Percentiles rank a stretch among this genome's conserved stretches.
Conservation (phyloP, 139 green algal genomes). For the Dunaliella sp. region DNA sequence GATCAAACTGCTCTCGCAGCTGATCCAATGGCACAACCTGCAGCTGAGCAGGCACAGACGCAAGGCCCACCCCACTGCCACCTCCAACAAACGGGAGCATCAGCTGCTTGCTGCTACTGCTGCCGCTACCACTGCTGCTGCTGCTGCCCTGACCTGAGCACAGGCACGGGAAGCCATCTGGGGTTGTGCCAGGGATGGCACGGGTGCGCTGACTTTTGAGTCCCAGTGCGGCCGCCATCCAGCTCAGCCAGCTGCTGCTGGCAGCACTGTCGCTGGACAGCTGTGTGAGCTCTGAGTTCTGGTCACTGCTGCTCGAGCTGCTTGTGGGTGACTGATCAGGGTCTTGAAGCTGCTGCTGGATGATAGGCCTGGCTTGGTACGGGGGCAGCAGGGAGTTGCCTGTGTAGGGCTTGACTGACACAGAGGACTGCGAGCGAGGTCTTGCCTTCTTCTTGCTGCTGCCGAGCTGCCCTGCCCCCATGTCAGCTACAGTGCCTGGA, state of each 20-base stretch:
- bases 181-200: not conserved
- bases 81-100: not conserved
- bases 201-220: not conserved
- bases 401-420: not conserved
- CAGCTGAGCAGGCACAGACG: not conserved
- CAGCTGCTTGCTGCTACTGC: not conserved
- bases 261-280: too few relatives aligned
- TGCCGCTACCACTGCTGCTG: slow-evolving; percentile 4
- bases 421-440: not conserved
- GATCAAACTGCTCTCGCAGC: not conserved
- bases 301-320: too few relatives aligned
- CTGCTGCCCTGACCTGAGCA: too few relatives aligned
- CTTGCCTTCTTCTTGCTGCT: too few relatives aligned
- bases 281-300: too few relatives aligned
- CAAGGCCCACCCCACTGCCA: not conserved
- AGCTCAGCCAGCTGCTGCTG: too few relatives aligned
- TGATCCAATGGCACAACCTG: not conserved
- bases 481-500: too few relatives aligned
- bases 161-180: not conserved
- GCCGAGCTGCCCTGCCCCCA: too few relatives aligned
- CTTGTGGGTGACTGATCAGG: too few relatives aligned
- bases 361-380: too few relatives aligned
- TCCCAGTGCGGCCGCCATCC: not conserved
- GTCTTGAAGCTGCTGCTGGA: too few relatives aligned
- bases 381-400: too few relatives aligned